These are phyloP conservation scores for Dothistroma pini DNA, from an alignment of 2,329 filamentous ascomycete genomes.

Conservation along the genomic window DNA sequence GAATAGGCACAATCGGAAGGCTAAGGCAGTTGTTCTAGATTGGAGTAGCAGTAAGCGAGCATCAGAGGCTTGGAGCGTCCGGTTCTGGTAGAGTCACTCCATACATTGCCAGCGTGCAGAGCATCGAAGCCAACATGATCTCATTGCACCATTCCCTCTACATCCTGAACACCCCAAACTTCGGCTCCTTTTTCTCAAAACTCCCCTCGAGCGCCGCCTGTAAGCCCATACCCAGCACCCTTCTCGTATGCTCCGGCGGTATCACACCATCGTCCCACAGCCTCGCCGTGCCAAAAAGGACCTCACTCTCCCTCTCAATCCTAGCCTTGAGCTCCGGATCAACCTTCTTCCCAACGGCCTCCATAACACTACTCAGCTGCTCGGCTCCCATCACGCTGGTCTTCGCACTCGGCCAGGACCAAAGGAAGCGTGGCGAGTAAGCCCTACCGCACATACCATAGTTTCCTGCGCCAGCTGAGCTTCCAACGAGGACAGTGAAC, in stretches of 20 bases:
- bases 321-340: constrained; percentile 77
- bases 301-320: constrained; percentile 88
- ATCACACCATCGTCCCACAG: constrained; percentile 69
- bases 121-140: too few species aligned
- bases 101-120: too few species aligned
- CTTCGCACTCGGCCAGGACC: constrained; percentile 97
- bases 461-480: constrained; percentile 89
- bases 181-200: constrained; percentile 34
- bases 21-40: too few species aligned
- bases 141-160: constrained; percentile 12
- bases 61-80: too few species aligned
- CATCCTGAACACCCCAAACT: constrained; percentile 42
- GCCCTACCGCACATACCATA: constrained; percentile 97
- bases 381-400: constrained; percentile 95
- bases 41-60: too few species aligned
- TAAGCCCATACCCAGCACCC: constrained; percentile 48
- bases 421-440: constrained; percentile 85
- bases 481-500: constrained; percentile 94
- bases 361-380: constrained; percentile 90
- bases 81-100: too few species aligned
- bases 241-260: constrained; percentile 47
- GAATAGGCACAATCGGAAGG: too few species aligned
- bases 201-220: constrained; percentile 41
- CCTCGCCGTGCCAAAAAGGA: constrained; percentile 80
- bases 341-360: constrained; percentile 78